Percentiles rank a stretch among this genome's conserved stretches.
phyloP scores from a whole-genome alignment of 257 asterid species.

The Oldenlandia corymbosa region DNA sequence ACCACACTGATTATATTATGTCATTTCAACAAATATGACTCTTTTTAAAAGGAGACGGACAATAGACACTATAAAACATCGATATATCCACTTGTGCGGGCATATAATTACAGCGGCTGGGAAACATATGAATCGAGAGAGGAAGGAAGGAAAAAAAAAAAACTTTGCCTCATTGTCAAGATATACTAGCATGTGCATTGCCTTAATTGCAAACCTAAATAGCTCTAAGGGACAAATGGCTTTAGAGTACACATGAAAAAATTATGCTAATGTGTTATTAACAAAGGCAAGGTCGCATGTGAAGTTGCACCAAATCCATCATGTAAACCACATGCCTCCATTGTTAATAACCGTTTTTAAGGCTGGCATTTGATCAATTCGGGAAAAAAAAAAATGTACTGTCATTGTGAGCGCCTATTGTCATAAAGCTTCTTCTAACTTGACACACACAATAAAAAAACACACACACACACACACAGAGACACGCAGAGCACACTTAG shows the following conservation, averaged over 20 bases:
- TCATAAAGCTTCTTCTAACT: too few relatives aligned
- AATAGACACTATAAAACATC: too few relatives aligned
- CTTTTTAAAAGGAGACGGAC: too few relatives aligned
- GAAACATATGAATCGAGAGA: slow-evolving; percentile 1
- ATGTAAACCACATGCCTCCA: slow-evolving; percentile 47
- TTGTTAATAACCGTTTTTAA: slow-evolving; percentile 24
- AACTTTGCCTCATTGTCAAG: slow-evolving; percentile 32
- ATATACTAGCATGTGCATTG: slow-evolving; percentile 43
- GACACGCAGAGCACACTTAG: too few relatives aligned
- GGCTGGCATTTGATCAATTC: slow-evolving; percentile 15
- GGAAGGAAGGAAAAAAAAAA: slow-evolving; percentile 4
- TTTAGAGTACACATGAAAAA: slow-evolving; percentile 29
- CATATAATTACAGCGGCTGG: not conserved
- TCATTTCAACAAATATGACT: too few relatives aligned
- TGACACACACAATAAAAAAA: too few relatives aligned
- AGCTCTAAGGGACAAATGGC: slow-evolving; percentile 20
- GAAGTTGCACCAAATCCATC: slow-evolving; percentile 42
- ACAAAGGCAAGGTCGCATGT: slow-evolving; percentile 34
- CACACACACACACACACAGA: not conserved
- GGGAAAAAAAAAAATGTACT: slow-evolving; percentile 19
- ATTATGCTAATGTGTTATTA: slow-evolving; percentile 28
- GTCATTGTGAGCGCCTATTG: too few relatives aligned
- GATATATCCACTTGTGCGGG: too few relatives aligned
- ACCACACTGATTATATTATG: too few relatives aligned
- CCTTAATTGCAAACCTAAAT: slow-evolving; percentile 40